These are phyloP conservation scores for Aspergillus hancockii DNA, from an alignment of 495 filamentous ascomycete genomes.

Conservation along the genomic window DNA sequence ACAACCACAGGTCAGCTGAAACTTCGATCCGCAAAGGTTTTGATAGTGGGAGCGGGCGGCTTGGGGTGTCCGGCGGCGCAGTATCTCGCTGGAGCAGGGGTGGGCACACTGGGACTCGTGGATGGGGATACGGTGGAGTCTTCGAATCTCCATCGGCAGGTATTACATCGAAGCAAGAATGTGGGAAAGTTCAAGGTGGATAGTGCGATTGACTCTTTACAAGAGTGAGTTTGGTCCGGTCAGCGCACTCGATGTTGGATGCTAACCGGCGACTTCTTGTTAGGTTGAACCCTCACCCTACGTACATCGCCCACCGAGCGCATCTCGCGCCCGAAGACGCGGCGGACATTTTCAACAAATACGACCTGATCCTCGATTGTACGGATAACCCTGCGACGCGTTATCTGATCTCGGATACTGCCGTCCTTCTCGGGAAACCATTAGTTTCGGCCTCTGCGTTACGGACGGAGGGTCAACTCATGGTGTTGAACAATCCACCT, in stretches of 20 bases:
- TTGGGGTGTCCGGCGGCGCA: slow-evolving; percentile 88
- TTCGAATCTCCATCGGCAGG: slow-evolving; percentile 93
- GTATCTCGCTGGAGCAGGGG: slow-evolving; percentile 85
- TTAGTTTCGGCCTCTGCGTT: slow-evolving; percentile 87
- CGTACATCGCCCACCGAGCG: slow-evolving; percentile 58
- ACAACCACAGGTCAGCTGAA: slow-evolving; percentile 68
- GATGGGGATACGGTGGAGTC: slow-evolving; percentile 86
- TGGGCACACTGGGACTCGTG: slow-evolving; percentile 80
- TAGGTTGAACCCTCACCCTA: slow-evolving; percentile 68
- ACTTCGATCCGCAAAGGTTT: slow-evolving; percentile 66
- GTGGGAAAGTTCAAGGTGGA: slow-evolving; percentile 82
- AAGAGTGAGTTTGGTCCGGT: slow-evolving; percentile 47
- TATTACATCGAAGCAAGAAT: slow-evolving; percentile 68
- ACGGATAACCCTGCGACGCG: slow-evolving; percentile 89
- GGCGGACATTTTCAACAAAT: slow-evolving; percentile 59
- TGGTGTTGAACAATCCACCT: slow-evolving; percentile 66
- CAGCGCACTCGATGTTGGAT: slow-evolving; percentile 7
- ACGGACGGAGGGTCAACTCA: slow-evolving; percentile 84
- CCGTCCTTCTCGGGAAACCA: slow-evolving; percentile 74
- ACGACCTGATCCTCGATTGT: slow-evolving; percentile 90
- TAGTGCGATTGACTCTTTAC: slow-evolving; percentile 69
- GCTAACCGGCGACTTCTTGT: background rate
- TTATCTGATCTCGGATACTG: slow-evolving; percentile 90
- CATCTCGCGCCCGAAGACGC: slow-evolving; percentile 68
- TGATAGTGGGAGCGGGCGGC: slow-evolving; percentile 91